phyloP scores from a whole-genome alignment of 2,329 filamentous ascomycete species.

The Clonostachys rosea region DNA sequence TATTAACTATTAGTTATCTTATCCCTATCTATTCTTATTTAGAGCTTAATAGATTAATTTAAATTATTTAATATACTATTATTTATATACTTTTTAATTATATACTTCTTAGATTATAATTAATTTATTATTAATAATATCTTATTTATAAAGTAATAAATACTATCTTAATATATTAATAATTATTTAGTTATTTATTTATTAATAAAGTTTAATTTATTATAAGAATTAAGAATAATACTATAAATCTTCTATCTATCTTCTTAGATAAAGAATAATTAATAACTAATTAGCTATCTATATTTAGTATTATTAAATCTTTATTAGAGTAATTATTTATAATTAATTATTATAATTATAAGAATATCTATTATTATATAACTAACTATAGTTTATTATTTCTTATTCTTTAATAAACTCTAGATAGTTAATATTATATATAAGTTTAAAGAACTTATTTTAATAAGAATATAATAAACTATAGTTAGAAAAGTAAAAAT shows the following conservation, averaged over 20 bases:
- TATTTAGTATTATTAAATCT: not conserved
- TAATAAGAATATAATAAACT: not conserved
- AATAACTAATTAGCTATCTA: not conserved
- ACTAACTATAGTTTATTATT: conserved; percentile 1
- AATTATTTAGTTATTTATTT: not conserved
- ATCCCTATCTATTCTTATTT: too few relatives aligned
- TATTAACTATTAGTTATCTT: too few relatives aligned
- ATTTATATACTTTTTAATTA: not conserved
- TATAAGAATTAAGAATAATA: not conserved
- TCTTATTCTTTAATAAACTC: not conserved
- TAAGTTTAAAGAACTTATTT: not conserved
- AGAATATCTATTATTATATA: not conserved
- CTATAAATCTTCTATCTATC: not conserved
- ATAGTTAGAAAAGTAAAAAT: not conserved
- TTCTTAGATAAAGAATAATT: not conserved
- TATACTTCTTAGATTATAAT: not conserved
- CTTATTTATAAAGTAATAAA: not conserved
- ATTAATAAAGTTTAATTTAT: not conserved
- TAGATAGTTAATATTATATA: not conserved
- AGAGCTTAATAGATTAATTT: not conserved
- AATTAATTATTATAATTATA: conserved; percentile 2
- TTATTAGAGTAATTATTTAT: not conserved
- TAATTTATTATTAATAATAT: not conserved
- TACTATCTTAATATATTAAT: not conserved
- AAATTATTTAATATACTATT: not conserved